Base-by-base conservation (phyloP, 768 basidiomycete species). In the Lentinus tigrinus region DNA sequence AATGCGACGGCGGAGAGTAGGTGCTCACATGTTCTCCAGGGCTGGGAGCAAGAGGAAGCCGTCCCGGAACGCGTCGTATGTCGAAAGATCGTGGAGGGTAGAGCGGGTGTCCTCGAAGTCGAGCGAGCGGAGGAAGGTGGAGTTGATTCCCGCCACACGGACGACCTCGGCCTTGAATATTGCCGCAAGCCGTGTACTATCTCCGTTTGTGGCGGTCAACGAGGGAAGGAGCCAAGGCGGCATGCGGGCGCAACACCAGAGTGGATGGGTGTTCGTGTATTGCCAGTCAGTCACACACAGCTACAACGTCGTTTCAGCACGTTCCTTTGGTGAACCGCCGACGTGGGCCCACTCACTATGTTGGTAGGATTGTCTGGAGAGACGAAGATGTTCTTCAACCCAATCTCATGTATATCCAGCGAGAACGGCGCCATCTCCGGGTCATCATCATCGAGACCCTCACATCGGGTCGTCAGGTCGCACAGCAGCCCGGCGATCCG, bases 31-130 rank as follows among this genome's bases (percentile, higher is more conserved):
- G 65, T 72, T 73, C 59, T 74, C 68, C 26, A 74, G 65, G 13
- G 73, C 70, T 9, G 73, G 72, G 23, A 73, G 55, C 8, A 74
- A 52, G 14, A 74, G 62, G 60, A 73, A 74, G 27, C 71, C 72
- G 46, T 74, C 72, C 10, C 60, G 64, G 57, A 74, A 69, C 2
- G 73, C 69, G 52, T 74, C 68, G 61, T 72, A 74, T 21, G 67
- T 64, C 1, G 68, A 69, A 14, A 74, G 63, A 38, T 74, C 72
- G 49, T 73, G 67, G 21, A 74, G 65, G 10, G 70, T 63, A n/a
- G 63, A 62, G 24, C 73, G 66, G 6, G 71, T 67, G 40, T 69
- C 69, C 2, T 72, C 71, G 19, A 63, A 47, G 39, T 73, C 68
- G 11, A 74, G 47, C 0, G 66, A 65, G 13, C 66, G 65, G 17